Base-by-base conservation (phyloP, 306 rosid species). In the Cucurbita maxima region DNA sequence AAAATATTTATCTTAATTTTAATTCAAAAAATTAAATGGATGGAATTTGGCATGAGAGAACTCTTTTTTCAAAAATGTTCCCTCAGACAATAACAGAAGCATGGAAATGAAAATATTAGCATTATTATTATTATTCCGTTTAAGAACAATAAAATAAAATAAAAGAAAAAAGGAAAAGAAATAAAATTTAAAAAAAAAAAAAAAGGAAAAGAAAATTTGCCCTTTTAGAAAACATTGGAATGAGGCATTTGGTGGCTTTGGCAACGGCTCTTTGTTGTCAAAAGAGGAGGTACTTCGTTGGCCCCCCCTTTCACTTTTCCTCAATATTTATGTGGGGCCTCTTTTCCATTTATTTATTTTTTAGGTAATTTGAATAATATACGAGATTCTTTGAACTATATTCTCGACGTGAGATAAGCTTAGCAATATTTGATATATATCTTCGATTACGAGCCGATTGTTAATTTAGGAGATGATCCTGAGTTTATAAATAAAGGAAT, bases 221-320 rank as follows among this genome's bases (percentile, higher is more conserved):
- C 36, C 72, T 66, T 66, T 66, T 44, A 44, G 54, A 66, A 41
- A 66, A 62, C 40, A 4, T 64, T 40, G 53, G 52, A 64, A 64
- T 41, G 52, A 18, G 30, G 50, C 48, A 64, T 43, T 8, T 60
- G 68, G 45, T 34, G 45, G 45, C 47, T 60, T 37, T 15, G 66
- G 66, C 48, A 66, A 66, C 72, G 72, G 72, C 72, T 66, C 36
- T 66, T 18, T 44, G 53, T 40, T 64, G 71, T 18, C 71, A 64
- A 64, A 64, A 41, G 71, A 41, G 18, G 71, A 41, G n/a, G 71
- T 64, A 18, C 52, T 10, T 18, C 3, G 16, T 43, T 64, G 50
- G 71, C 18, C 72, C 52, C 52, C 10, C 44, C 38, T 0, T n/a
- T 18, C 54, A 19, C n/a, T 43, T 40, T 66, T 44, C 30, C 54